phyloP scores from a whole-genome alignment of 2,329 filamentous ascomycete genomes.

The Sclerotinia glacialis region DNA sequence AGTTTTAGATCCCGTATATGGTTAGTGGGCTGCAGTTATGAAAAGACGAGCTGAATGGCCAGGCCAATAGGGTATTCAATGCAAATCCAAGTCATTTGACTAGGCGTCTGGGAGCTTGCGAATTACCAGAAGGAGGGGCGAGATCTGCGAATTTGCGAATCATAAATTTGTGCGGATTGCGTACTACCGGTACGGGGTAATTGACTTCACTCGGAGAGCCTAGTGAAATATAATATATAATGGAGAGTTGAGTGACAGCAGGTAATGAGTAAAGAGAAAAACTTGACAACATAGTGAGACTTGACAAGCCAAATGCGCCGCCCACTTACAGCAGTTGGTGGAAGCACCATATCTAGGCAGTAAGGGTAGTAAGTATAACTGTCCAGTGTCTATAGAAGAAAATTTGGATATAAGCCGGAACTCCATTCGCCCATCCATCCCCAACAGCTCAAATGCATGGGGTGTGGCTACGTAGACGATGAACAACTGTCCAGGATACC shows the following conservation, averaged over 20 bases:
- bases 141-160: conserved; percentile 5
- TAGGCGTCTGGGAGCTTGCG: conserved; percentile 6
- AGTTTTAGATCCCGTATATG: conserved; percentile 13
- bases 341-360: conserved; percentile 13
- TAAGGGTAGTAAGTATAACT: background rate
- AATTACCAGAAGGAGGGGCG: background rate
- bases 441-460: conserved; percentile 1
- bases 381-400: background rate
- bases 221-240: background rate
- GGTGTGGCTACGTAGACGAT: background rate
- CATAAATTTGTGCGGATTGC: conserved; percentile 1
- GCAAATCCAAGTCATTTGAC: conserved; percentile 10
- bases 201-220: background rate
- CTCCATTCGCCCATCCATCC: background rate
- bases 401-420: background rate
- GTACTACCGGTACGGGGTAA: background rate
- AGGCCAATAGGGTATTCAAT: conserved; percentile 13
- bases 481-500: conserved; percentile 8
- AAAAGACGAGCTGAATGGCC: conserved; percentile 4
- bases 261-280: conserved; percentile 9
- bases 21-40: conserved; percentile 9
- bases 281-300: background rate
- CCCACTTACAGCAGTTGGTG: background rate
- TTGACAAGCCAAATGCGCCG: conserved; percentile 4
- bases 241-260: background rate